Percentiles rank a stretch among this genome's conserved stretches.
Evolutionary conservation across 306 rosid genomes (phyloP).

Genomic region (Trifolium repens): DNA sequence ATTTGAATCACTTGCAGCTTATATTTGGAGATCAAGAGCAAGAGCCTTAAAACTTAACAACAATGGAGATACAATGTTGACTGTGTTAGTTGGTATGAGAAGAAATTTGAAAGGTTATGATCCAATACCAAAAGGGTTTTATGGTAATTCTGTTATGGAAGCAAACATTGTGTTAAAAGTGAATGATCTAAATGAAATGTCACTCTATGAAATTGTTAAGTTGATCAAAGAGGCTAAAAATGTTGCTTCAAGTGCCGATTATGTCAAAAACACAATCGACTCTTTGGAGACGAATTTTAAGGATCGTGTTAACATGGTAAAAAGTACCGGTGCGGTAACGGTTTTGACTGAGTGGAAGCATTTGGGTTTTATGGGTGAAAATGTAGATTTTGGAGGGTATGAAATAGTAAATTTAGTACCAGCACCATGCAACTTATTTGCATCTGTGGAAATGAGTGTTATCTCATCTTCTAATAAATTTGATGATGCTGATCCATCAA

Average conservation of each 20-base stretch:
- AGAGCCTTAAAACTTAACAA: slow-evolving; percentile 32
- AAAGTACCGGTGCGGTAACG: slow-evolving; percentile 33
- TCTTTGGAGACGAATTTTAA: neutral
- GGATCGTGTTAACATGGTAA: neutral
- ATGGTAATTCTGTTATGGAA: slow-evolving; percentile 46
- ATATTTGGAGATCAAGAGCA: slow-evolving; percentile 40
- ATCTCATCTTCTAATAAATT: slow-evolving; percentile 35
- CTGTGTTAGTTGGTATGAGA: slow-evolving; percentile 34
- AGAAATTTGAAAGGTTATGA: slow-evolving; percentile 26
- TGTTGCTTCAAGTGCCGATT: neutral
- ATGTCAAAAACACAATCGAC: slow-evolving; percentile 13
- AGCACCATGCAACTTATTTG: slow-evolving; percentile 41
- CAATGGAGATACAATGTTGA: slow-evolving; percentile 29
- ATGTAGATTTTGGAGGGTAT: slow-evolving; percentile 39
- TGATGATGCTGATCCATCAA: slow-evolving; percentile 31
- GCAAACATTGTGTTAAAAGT: slow-evolving; percentile 22
- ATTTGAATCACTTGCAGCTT: slow-evolving; percentile 42
- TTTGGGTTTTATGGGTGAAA: slow-evolving; percentile 38
- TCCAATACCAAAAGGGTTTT: slow-evolving; percentile 54
- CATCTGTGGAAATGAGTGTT: slow-evolving; percentile 21
- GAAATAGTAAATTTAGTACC: slow-evolving; percentile 31
- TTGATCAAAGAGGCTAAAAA: slow-evolving; percentile 37
- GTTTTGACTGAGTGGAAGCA: slow-evolving; percentile 46
- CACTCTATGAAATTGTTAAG: slow-evolving; percentile 36
- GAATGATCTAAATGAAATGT: slow-evolving; percentile 34